Evolutionary conservation across 352 stramenopile genomes (phyloP).

Genomic region (Globisporangium viniferum): DNA sequence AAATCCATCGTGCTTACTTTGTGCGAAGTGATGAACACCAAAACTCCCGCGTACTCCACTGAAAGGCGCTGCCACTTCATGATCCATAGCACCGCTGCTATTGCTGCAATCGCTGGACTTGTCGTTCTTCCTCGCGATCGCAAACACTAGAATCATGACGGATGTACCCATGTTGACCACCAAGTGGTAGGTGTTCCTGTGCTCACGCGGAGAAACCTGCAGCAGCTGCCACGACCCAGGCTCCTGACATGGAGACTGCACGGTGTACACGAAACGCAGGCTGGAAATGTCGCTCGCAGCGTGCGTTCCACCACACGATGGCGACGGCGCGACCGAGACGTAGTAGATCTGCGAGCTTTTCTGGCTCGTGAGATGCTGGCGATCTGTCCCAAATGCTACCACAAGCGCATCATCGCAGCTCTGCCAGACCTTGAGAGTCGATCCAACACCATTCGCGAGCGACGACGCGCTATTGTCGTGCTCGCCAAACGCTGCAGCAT

Average conservation of each 20-base stretch:
- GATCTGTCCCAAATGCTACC: slow-evolving; percentile 33
- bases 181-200: slow-evolving; percentile 34
- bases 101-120: slow-evolving; percentile 8
- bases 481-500: background rate
- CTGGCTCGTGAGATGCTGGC: slow-evolving; percentile 13
- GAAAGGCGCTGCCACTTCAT: too few species aligned
- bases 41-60: slow-evolving; percentile 4
- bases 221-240: slow-evolving; percentile 54
- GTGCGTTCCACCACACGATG: slow-evolving; percentile 11
- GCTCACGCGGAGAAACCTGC: slow-evolving; percentile 12
- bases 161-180: slow-evolving; percentile 41
- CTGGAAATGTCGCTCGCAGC: slow-evolving; percentile 18
- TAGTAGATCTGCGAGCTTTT: slow-evolving; percentile 30
- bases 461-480: slow-evolving; percentile 3
- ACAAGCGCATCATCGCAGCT: slow-evolving; percentile 49
- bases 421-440: slow-evolving; percentile 55
- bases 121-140: slow-evolving; percentile 3
- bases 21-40: slow-evolving; percentile 24
- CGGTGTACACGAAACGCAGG: slow-evolving; percentile 37
- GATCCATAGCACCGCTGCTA: background rate
- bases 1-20: slow-evolving; percentile 19
- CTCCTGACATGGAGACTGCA: slow-evolving; percentile 24
- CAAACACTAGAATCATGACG: slow-evolving; percentile 35
- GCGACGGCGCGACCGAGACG: slow-evolving; percentile 43
- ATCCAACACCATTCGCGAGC: slow-evolving; percentile 13